Percentiles rank a stretch among this genome's conserved stretches.
Conservation (phyloP, 2,329 filamentous ascomycete genomes). For the Tolypocladium pustulatum region DNA sequence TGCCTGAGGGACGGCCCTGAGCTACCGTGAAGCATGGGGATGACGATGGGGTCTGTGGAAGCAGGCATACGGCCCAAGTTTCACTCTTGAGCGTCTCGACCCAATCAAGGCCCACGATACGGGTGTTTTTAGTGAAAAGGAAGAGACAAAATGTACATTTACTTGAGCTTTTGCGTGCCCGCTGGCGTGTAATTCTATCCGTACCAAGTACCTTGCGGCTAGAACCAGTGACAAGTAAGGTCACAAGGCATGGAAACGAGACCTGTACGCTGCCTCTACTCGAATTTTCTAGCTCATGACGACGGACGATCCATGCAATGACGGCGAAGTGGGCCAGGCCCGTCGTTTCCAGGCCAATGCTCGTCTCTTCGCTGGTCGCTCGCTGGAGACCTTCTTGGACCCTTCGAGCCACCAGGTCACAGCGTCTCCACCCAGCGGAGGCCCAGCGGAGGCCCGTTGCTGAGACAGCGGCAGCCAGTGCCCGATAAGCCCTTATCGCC, state of each 20-base stretch:
- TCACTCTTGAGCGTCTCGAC: background rate
- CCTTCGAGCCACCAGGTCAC: background rate
- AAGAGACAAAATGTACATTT: background rate
- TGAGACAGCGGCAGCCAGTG: slow-evolving; percentile 18
- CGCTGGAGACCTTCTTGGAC: no score
- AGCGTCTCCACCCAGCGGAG: background rate
- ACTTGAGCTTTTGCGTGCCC: background rate
- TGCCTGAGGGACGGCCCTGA: background rate
- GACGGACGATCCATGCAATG: no score
- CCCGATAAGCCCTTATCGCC: slow-evolving; percentile 21
- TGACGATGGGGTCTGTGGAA: background rate
- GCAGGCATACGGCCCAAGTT: background rate
- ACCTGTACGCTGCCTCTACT: no score
- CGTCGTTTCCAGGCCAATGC: background rate
- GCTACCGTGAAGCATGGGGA: background rate
- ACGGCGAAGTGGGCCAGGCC: no score
- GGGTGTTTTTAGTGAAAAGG: background rate
- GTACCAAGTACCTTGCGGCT: no score
- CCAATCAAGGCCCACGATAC: background rate
- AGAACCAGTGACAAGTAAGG: no score
- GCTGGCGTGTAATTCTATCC: no score
- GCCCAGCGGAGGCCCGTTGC: slow-evolving; percentile 11
- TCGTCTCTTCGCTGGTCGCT: no score
- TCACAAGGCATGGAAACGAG: no score
- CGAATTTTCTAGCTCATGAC: no score